Evolutionary conservation across 331 rosid species (phyloP).

Genomic region (Cydonia oblonga): DNA sequence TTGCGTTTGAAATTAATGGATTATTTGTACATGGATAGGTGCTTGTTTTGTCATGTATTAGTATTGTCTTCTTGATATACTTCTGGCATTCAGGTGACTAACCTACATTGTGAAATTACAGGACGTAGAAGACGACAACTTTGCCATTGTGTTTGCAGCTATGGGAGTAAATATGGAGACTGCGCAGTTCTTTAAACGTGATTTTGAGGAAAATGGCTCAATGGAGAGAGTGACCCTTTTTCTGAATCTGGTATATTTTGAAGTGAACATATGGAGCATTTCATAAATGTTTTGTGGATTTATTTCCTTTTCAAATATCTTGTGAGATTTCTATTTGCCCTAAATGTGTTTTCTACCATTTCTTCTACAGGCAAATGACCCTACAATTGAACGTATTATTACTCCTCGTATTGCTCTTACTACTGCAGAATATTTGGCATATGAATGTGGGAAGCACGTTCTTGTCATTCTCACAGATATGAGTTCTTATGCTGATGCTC

Average conservation of each 20-base stretch:
- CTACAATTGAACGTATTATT: slow-evolving; percentile 97
- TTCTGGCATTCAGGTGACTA: not conserved
- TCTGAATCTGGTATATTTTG: slow-evolving; percentile 71
- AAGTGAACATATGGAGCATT: not conserved
- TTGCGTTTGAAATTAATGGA: not conserved
- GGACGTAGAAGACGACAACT: slow-evolving; percentile 81
- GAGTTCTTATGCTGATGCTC: slow-evolving; percentile 99
- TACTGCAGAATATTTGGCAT: slow-evolving; percentile 97
- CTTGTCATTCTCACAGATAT: slow-evolving; percentile 98
- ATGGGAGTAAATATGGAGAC: slow-evolving; percentile 99
- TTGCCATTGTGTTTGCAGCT: slow-evolving; percentile 99
- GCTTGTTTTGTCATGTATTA: not conserved
- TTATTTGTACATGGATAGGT: not conserved
- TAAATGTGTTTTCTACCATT: slow-evolving; percentile 8
- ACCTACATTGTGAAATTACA: slow-evolving; percentile 20
- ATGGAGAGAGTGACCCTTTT: slow-evolving; percentile 99
- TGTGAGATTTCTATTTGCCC: not conserved
- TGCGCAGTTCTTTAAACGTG: slow-evolving; percentile 97
- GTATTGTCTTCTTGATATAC: not conserved
- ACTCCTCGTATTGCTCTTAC: slow-evolving; percentile 99
- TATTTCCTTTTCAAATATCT: not conserved
- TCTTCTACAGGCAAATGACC: slow-evolving; percentile 90
- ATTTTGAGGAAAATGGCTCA: slow-evolving; percentile 99
- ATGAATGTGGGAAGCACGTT: slow-evolving; percentile 99
- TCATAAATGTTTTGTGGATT: not conserved